phyloP scores from a whole-genome alignment of 768 basidiomycete genomes.

The Boletus vermiculosoides region DNA sequence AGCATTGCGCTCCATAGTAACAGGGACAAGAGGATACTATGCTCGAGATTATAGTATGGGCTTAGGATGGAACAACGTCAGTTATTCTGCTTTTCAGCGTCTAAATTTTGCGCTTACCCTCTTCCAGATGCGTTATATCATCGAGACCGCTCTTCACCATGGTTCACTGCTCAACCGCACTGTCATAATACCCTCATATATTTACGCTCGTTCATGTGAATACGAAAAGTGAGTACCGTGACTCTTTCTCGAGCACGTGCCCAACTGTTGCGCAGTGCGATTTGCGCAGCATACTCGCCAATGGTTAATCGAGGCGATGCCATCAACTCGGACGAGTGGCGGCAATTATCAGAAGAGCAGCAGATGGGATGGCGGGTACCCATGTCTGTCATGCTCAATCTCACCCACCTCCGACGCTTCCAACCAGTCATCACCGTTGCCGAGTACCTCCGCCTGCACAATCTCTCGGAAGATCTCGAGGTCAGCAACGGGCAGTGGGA shows the following conservation, averaged over 20 bases:
- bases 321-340: slow-evolving; percentile 43
- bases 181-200: slow-evolving; percentile 42
- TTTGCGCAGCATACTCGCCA: slow-evolving; percentile 41
- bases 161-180: slow-evolving; percentile 44
- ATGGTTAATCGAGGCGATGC: slow-evolving; percentile 48
- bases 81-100: slow-evolving; percentile 6
- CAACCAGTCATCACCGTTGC: slow-evolving; percentile 42
- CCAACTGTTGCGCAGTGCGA: slow-evolving; percentile 20
- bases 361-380: slow-evolving; percentile 38
- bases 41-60: slow-evolving; percentile 44
- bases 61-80: slow-evolving; percentile 50
- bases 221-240: slow-evolving; percentile 20
- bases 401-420: slow-evolving; percentile 38
- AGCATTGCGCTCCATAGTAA: slow-evolving; percentile 33
- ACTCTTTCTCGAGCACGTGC: neutral
- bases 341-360: slow-evolving; percentile 35
- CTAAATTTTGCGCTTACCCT: neutral
- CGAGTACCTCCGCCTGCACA: slow-evolving; percentile 44
- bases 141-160: slow-evolving; percentile 45
- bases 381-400: slow-evolving; percentile 41
- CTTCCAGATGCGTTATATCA: slow-evolving; percentile 46
- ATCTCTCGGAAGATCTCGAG: slow-evolving; percentile 34
- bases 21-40: slow-evolving; percentile 43
- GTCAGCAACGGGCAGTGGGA: slow-evolving; percentile 41
- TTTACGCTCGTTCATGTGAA: slow-evolving; percentile 48